Evolutionary conservation across 2,329 filamentous ascomycete genomes (phyloP), one percentile per base, ranked within the genome.

Genomic region (Xylariaceae sp.): DNA sequence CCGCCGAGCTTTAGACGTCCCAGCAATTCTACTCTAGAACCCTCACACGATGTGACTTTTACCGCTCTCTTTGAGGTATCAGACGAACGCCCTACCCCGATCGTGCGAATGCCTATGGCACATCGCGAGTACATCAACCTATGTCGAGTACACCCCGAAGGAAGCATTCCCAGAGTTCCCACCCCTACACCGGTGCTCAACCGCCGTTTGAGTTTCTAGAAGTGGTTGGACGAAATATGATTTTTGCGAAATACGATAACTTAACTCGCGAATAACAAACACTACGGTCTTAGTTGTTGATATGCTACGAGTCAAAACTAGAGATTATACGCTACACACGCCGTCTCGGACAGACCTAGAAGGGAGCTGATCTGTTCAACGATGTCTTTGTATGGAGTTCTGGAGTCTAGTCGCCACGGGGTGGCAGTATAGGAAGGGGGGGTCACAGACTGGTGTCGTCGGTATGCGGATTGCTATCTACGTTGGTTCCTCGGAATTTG

Each of bases 111-210:
- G 19, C 49, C 39, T n/a, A 21, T 29, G 11, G 9, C 6, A 9
- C 36, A 17, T 43, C 53, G 26, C 14, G 41, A 57, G 19, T 48
- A 41, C 57, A 16, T 14, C 6, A 53, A 44, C 54, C 21, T 63
- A 39, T 58, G 56, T 36, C 37, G 56, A 47, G 31, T n/a, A n/a
- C n/a, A n/a, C n/a, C n/a, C 44, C 33, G 45, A 44, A 40, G 33
- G 41, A 4, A 21, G 28, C 21, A 53, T 61, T 14, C 41, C 47
- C 12, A 49, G 66, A 31, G 63, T 56, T 31, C 54, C 60, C 7
- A 67, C 65, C n/a, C 67, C 67, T 19, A 58, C 58, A 12, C 64
- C 65, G 34, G 49, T 45, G 2, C 56, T 60, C 14, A 52, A 49
- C 26, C 53, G 62, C 19, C 48, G 61, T 12, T 28, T 64, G 29